Conservation (phyloP, 768 basidiomycete species). For the Hysterangium stoloniferum region DNA sequence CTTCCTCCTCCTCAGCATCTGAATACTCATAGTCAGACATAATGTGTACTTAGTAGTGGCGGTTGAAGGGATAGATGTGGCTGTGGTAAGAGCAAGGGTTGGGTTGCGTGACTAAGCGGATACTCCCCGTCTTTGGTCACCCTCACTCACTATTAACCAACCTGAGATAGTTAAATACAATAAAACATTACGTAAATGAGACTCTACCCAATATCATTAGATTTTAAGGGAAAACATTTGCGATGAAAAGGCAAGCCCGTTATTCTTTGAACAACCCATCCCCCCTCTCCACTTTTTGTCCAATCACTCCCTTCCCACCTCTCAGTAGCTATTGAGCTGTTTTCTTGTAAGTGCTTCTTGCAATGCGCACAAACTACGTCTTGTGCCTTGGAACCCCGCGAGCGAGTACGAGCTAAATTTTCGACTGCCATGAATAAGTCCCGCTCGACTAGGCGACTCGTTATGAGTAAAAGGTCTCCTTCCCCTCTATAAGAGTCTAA, state of each 20-base stretch:
- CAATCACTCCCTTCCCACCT: not conserved
- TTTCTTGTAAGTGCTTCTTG: not conserved
- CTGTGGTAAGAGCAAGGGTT: not conserved
- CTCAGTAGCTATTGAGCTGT: not conserved
- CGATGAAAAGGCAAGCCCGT: slow-evolving; percentile 4
- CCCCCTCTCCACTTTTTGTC: not conserved
- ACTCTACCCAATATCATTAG: not conserved
- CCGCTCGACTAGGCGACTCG: slow-evolving; percentile 69
- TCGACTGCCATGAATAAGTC: slow-evolving; percentile 76
- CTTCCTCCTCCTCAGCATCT: slow-evolving; percentile 9
- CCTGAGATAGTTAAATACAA: not conserved
- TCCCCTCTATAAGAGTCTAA: slow-evolving; percentile 90
- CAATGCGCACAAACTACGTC: slow-evolving; percentile 7
- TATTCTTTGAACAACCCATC: slow-evolving; percentile 1
- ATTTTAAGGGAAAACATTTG: not conserved
- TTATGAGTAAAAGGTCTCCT: slow-evolving; percentile 81
- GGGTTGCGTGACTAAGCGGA: not conserved
- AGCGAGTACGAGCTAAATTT: slow-evolving; percentile 46
- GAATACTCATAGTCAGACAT: slow-evolving; percentile 16
- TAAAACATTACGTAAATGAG: not conserved
- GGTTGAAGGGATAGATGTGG: too few relatives aligned
- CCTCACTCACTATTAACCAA: not conserved
- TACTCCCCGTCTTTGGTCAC: not conserved
- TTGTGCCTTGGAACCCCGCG: slow-evolving; percentile 37
- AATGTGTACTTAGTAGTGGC: not conserved